Base-by-base conservation (phyloP, 441 rosid genomes). In the Breynia disticha region DNA sequence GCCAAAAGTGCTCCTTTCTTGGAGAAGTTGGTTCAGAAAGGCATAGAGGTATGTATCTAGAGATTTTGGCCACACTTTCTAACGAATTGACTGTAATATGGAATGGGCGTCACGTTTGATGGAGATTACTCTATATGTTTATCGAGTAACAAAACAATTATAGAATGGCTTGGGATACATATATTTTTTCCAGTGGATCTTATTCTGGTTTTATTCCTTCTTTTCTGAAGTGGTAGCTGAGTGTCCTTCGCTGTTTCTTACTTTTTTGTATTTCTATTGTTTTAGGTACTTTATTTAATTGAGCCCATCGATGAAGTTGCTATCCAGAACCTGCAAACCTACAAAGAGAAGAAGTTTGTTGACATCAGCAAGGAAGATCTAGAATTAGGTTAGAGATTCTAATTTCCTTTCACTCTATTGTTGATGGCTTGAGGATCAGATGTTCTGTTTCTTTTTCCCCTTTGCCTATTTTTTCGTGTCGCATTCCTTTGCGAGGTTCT, bases 241-340 rank as follows among this genome's bases (percentile, higher is more conserved):
- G 4, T 24, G 3, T 7, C 32, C 7, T 24, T 24, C 32, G 3
- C 32, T 24, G 3, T 7, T 24, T 24, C 32, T 24, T 24, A 2
- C 7, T 24, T 24, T 24, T 24, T 24, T 24, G n/a, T n/a, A n/a
- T 24, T 24, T 24, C 7, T 24, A 7, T 2, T 18, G 49, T 56
- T 65, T 15, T 62, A 93, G 97, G 97, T 93, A 60, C 79, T 94
- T 18, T 85, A 86, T 72, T 79, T 94, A 59, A 66, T 94, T 53
- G 99, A 94, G 69, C 96, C 99, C n/a, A 94, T 87, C 4, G 99
- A 94, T 71, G 99, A 94, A 68, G 89, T 89, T 67, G 95, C 97
- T 13, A 83, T 94, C 68, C 94, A 85, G 78, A 89, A 87, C 71
- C 76, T 90, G 60, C 95, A 90, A 68, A 83, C 94, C 38, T 94